These are phyloP conservation scores for Yarrowia galli DNA, from an alignment of 1,139 yeast genomes.

Conservation along the genomic window DNA sequence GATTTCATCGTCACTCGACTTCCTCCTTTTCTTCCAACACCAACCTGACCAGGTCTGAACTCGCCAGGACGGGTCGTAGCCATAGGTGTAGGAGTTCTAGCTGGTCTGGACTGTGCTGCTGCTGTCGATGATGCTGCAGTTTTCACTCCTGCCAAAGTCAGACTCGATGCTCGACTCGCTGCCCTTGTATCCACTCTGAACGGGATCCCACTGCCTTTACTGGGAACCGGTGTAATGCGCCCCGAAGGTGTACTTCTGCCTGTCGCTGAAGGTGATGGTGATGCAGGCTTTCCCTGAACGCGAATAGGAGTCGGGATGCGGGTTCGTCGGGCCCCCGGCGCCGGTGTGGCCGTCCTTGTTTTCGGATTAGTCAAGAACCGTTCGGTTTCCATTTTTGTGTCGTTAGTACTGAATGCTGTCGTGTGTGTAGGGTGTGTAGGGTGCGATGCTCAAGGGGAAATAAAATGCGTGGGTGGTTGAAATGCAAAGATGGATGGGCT, in stretches of 20 bases:
- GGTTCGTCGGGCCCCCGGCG: constrained; percentile 14
- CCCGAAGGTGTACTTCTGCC: constrained; percentile 18
- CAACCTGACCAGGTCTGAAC: not conserved
- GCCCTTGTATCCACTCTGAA: not conserved
- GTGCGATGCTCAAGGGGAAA: not conserved
- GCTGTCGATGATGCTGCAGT: no score
- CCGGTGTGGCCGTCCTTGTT: constrained; percentile 14
- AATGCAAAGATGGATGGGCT: not conserved
- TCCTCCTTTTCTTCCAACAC: not conserved
- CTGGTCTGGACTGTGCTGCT: not conserved
- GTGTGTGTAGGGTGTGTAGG: not conserved
- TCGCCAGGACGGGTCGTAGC: constrained; percentile 11
- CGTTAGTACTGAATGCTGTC: not conserved
- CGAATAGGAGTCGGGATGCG: constrained; percentile 23
- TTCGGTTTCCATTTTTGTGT: constrained; percentile 1
- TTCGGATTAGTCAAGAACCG: constrained; percentile 1
- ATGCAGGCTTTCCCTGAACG: not conserved
- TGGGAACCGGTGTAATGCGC: constrained; percentile 8
- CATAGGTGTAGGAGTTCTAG: constrained; percentile 9
- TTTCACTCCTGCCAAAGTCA: constrained; percentile 14
- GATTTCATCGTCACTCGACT: not conserved
- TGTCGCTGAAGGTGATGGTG: not conserved
- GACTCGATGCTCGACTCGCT: not conserved
- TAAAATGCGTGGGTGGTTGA: no score
- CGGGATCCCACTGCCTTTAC: constrained; percentile 5